Base-by-base conservation (phyloP, 345 rosid species). In the Erucastrum elatum region DNA sequence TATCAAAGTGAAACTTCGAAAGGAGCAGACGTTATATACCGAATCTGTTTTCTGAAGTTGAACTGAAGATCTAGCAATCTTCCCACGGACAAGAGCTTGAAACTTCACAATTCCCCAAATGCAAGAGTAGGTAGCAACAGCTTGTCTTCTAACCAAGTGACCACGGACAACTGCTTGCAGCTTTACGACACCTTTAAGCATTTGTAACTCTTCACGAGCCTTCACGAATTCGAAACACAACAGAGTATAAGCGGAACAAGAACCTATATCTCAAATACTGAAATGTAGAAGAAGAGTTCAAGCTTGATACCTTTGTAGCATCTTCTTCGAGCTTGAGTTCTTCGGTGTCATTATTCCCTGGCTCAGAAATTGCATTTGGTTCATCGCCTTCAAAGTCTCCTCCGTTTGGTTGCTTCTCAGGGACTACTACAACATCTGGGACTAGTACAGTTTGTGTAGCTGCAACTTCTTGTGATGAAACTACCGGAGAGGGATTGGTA, bases 101-200 rank as follows among this genome's bases (percentile, higher is more conserved):
- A 93, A 41, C 85, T 84, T 89, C 56, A 93, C 84, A 82, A 91
- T 84, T 58, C 87, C 88, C 81, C 81, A 82, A 56, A 89, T 77
- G 82, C 92, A 88, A 1, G 55, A 79, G 70, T 91, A 82, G 5
- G 93, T 93, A 64, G 93, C 89, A 86, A 87, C 81, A 67, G 96
- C 98, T 85, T 93, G 94, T 76, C 91, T 87, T 83, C 98, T 86
- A 56, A 91, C 94, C 72, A 93, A 76, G 84, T 80, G 92, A 51
- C 98, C 98, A 77, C 91, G 93, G 39, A 91, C 75, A 70, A 91
- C 76, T 55, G 93, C 91, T 82, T 93, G 98, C 77, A 93, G 73
- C 82, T 84, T 88, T 67, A 86, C 81, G 65, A 87, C 84, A 71
- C 91, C 82, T 82, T 91, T 87, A 58, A 88, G 89, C 25, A 74